Percentiles rank a stretch among this genome's conserved stretches.
phyloP scores from a whole-genome alignment of 495 filamentous ascomycete species.

The Margaritispora aquatica region DNA sequence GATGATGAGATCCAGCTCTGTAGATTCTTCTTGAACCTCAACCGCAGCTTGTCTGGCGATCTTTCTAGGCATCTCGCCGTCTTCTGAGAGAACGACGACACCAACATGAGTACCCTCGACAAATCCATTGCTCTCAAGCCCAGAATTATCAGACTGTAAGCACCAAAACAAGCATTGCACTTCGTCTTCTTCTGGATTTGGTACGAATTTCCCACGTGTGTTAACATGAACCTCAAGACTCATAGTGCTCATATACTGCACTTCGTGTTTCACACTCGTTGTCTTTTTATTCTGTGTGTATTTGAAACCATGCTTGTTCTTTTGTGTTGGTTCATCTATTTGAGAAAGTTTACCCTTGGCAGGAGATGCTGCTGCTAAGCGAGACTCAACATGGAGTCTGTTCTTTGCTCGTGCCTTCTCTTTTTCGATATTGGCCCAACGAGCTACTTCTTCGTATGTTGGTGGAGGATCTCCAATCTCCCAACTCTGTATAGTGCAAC shows the following conservation, averaged over 20 bases:
- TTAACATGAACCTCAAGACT: constrained; percentile 94
- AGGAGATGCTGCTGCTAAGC: background rate
- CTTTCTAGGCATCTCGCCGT: constrained; percentile 43
- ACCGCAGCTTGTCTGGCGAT: constrained; percentile 45
- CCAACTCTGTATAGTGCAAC: constrained; percentile 57
- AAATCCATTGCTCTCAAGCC: constrained; percentile 44
- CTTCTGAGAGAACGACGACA: constrained; percentile 56
- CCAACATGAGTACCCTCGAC: constrained; percentile 49
- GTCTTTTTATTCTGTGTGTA: constrained; percentile 74
- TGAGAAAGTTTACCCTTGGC: constrained; percentile 58
- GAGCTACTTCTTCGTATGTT: constrained; percentile 58
- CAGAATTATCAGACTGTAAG: constrained; percentile 65
- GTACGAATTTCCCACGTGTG: constrained; percentile 69
- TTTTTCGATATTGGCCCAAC: constrained; percentile 51
- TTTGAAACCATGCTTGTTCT: constrained; percentile 76
- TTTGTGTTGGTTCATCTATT: constrained; percentile 86
- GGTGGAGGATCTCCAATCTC: constrained; percentile 62
- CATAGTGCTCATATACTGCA: constrained; percentile 95
- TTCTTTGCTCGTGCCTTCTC: background rate
- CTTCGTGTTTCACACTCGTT: constrained; percentile 75
- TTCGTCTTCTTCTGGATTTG: constrained; percentile 86
- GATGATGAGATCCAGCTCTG: constrained; percentile 79
- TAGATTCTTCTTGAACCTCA: constrained; percentile 65
- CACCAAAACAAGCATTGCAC: constrained; percentile 91
- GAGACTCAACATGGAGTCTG: background rate